These are phyloP conservation scores for Blepharisma japonicum DNA, from an alignment of 73 alveolate species.

Conservation along the genomic window DNA sequence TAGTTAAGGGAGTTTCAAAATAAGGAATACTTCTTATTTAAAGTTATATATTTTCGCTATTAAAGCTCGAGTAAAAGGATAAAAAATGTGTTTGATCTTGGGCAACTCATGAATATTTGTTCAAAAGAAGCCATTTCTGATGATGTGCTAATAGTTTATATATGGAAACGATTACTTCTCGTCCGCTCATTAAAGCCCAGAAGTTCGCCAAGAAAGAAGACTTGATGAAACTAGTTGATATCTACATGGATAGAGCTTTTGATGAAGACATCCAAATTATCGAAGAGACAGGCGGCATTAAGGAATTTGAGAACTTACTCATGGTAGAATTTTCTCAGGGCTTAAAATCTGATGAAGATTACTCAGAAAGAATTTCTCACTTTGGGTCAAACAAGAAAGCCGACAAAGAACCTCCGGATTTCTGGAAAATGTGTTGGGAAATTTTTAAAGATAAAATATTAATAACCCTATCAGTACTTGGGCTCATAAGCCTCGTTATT, in stretches of 20 bases:
- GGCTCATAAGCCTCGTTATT: slow-evolving; percentile 57
- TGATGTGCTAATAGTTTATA: too few relatives aligned
- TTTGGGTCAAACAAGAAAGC: slow-evolving; percentile 40
- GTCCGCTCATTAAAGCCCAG: too few relatives aligned
- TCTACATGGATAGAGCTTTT: background rate
- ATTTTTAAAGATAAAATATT: slow-evolving; percentile 72
- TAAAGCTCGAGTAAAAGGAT: too few relatives aligned
- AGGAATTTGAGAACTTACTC: background rate
- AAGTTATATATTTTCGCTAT: too few relatives aligned
- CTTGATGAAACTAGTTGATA: background rate
- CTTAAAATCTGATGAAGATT: background rate
- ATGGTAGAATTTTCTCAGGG: background rate
- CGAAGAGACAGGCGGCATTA: background rate
- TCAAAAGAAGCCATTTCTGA: too few relatives aligned
- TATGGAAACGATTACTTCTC: too few relatives aligned
- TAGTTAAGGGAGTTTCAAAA: too few relatives aligned
- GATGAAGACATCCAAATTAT: background rate
- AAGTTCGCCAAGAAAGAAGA: background rate
- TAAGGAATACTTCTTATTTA: too few relatives aligned
- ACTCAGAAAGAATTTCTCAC: background rate
- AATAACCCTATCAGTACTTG: slow-evolving; percentile 70
- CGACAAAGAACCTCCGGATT: slow-evolving; percentile 26
- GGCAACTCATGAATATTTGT: too few relatives aligned
- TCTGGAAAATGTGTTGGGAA: slow-evolving; percentile 46
- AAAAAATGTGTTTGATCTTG: too few relatives aligned